Conservation (phyloP, 2,329 filamentous ascomycete species). For the Fusarium papillatum region DNA sequence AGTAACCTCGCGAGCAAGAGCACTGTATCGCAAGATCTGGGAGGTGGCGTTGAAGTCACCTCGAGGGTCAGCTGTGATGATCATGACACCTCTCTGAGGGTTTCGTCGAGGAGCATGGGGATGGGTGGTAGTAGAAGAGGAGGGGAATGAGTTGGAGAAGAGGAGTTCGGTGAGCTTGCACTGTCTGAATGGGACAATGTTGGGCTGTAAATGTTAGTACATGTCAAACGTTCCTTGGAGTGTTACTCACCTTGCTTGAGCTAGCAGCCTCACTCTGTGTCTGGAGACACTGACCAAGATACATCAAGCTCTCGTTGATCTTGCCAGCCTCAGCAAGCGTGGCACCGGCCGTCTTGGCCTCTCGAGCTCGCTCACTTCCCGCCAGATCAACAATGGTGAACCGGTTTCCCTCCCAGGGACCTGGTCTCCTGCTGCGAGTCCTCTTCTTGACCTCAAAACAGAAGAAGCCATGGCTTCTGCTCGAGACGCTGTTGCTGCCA, state of each 20-base stretch:
- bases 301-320: slow-evolving; percentile 99
- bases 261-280: slow-evolving; percentile 88
- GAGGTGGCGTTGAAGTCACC: slow-evolving; percentile 98
- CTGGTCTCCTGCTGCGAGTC: slow-evolving; percentile 56
- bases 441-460: slow-evolving; percentile 95
- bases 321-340: slow-evolving; percentile 97
- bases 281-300: slow-evolving; percentile 95
- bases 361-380: slow-evolving; percentile 92
- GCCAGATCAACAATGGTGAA: slow-evolving; percentile 94
- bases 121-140: slow-evolving; percentile 59
- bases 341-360: slow-evolving; percentile 93
- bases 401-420: slow-evolving; percentile 80
- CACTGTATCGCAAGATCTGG: slow-evolving; percentile 95
- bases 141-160: slow-evolving; percentile 90
- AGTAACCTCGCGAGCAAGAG: slow-evolving; percentile 91
- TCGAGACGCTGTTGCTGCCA: slow-evolving; percentile 92
- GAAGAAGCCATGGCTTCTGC: slow-evolving; percentile 96
- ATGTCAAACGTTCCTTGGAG: not conserved
- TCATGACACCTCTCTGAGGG: slow-evolving; percentile 93
- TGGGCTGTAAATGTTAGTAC: slow-evolving; percentile 64
- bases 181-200: slow-evolving; percentile 83
- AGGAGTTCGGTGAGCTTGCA: slow-evolving; percentile 89
- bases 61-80: slow-evolving; percentile 92
- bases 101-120: slow-evolving; percentile 63
- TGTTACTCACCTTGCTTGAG: slow-evolving; percentile 74